Evolutionary conservation across 2,329 filamentous ascomycete species (phyloP).

Genomic region (Pyricularia sp.): DNA sequence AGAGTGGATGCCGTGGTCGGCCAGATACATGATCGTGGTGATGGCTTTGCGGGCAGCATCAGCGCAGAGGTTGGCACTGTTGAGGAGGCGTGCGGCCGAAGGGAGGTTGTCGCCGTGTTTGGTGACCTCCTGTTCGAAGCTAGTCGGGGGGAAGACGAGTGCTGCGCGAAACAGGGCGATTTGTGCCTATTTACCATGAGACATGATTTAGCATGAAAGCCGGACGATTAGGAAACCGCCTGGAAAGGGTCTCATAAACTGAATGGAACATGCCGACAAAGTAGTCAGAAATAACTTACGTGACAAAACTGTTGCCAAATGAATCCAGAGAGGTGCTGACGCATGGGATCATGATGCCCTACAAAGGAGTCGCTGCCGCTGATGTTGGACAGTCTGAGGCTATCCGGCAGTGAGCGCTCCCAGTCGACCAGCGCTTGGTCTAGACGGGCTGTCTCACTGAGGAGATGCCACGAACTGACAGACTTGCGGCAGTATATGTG

Average conservation of each 20-base stretch:
- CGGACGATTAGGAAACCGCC: neutral
- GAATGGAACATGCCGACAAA: neutral
- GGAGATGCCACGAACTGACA: neutral
- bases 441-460: neutral
- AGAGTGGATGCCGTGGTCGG: slow-evolving; percentile 2
- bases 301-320: neutral
- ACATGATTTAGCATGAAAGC: neutral
- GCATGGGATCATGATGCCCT: neutral
- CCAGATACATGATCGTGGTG: neutral
- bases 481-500: neutral
- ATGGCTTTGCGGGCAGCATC: neutral
- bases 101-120: neutral
- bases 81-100: neutral
- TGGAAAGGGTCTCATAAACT: neutral
- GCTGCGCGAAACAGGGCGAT: neutral
- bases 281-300: neutral
- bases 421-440: neutral
- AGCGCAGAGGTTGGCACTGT: neutral
- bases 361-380: neutral
- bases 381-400: neutral
- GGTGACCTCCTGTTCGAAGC: neutral
- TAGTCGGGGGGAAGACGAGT: neutral
- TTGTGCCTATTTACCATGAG: neutral
- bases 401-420: neutral
- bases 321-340: neutral